These are phyloP conservation scores for Camelina hispida DNA, from an alignment of 345 rosid species.

Conservation along the genomic window DNA sequence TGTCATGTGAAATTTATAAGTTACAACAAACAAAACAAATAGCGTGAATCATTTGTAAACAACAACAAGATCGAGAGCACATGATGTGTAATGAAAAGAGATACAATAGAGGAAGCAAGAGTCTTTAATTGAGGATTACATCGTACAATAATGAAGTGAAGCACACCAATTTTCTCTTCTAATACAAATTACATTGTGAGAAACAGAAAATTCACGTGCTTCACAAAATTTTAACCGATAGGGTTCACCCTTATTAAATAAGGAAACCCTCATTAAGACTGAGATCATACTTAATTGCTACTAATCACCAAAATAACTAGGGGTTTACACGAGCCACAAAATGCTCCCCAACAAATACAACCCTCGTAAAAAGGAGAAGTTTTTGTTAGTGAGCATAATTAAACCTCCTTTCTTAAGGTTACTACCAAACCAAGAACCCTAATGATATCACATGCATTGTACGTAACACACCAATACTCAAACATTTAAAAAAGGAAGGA, in stretches of 20 bases:
- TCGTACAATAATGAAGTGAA: slow-evolving; percentile 41
- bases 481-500: background rate
- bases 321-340: slow-evolving; percentile 36
- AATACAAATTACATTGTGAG: slow-evolving; percentile 37
- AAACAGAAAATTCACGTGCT: slow-evolving; percentile 48
- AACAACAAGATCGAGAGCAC: slow-evolving; percentile 13
- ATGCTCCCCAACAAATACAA: slow-evolving; percentile 47
- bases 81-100: slow-evolving; percentile 9
- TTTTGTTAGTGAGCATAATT: slow-evolving; percentile 46
- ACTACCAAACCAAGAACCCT: slow-evolving; percentile 31
- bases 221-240: slow-evolving; percentile 38
- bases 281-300: slow-evolving; percentile 26
- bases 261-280: background rate
- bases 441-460: slow-evolving; percentile 11
- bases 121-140: slow-evolving; percentile 32
- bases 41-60: background rate
- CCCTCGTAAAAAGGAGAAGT: slow-evolving; percentile 42
- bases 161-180: slow-evolving; percentile 46
- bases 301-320: slow-evolving; percentile 31
- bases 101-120: slow-evolving; percentile 13
- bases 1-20: background rate
- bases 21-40: background rate
- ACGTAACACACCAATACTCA: slow-evolving; percentile 37
- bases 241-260: slow-evolving; percentile 12
- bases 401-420: slow-evolving; percentile 23